Base-by-base conservation (phyloP, 352 stramenopile species). In the Phytopythium vexans region DNA sequence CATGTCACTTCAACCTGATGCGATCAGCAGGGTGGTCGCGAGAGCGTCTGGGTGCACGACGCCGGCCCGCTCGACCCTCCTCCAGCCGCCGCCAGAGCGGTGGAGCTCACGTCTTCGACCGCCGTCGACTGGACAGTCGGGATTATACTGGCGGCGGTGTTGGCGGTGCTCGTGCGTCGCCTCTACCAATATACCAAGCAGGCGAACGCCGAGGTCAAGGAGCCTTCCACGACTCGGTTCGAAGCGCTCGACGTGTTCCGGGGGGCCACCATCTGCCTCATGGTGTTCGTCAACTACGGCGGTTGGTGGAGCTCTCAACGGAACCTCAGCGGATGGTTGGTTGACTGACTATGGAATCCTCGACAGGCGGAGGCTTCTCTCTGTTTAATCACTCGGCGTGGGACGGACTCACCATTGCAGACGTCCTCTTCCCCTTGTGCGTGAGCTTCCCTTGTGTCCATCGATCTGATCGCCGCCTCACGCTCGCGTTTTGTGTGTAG, bases 201-300 rank as follows among this genome's bases (percentile, higher is more conserved):
- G 21, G 21, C 21, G 2, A 27, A 27, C 21, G 21, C 21, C 21
- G 21, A 27, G 21, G 21, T 27, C 21, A 27, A 27, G 21, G 21
- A 27, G 21, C 21, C 21, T 1, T 27, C 21, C 21, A 27, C 21
- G 21, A 27, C 35, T 4, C 77, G 86, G 1, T 71, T 75, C 47
- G 34, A 45, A 10, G 65, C 53, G 8, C 52, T 95, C 12, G 86
- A 96, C 44, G 70, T 68, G 10, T 92, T 95, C 49, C 84, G 86
- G 14, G 86, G 86, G 3, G 8, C 87, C 33, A 88, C 81, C 8
- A 70, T 96, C 49, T 76, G 66, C 50, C 38, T 85, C 34, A 95
- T 96, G 86, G 73, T 96, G 12, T 95, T 96, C 58, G 81, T 91
- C 47, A 96, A 96, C 51, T 94, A 95, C 57, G 86, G 86, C 54